A percentile compares a stretch with the other conserved stretches of the same genome.
Conservation (phyloP, 108 stramenopile genomes). For the Discostella stelligeroides region DNA sequence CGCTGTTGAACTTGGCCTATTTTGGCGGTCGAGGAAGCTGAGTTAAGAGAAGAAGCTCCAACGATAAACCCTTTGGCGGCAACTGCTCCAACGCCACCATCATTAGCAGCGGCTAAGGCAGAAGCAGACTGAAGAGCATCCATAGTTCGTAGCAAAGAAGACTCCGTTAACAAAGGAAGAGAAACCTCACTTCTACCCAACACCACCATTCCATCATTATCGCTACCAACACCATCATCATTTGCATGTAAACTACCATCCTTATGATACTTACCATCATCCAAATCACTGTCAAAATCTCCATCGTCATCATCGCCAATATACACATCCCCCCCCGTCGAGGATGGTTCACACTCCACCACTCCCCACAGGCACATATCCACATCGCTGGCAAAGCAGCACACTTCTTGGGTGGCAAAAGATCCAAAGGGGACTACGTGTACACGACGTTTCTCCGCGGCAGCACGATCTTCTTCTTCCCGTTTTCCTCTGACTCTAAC, state of each 20-base stretch:
- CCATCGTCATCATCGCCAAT: conserved; percentile 30
- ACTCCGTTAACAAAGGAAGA: conserved; percentile 49
- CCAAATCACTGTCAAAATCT: not conserved
- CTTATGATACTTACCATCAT: conserved; percentile 10
- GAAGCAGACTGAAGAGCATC: conserved; percentile 42
- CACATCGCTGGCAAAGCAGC: conserved; percentile 74
- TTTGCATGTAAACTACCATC: not conserved
- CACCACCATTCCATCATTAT: not conserved
- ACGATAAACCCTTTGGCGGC: too few species aligned
- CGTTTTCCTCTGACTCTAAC: not conserved
- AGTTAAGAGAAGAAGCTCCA: too few species aligned
- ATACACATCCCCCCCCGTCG: conserved; percentile 4
- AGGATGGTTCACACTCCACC: conserved; percentile 41
- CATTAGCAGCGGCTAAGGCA: not conserved
- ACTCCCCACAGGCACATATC: conserved; percentile 79
- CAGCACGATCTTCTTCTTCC: not conserved
- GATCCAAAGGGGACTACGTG: conserved; percentile 71
- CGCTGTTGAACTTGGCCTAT: not conserved
- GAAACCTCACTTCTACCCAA: conserved; percentile 9
- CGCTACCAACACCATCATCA: conserved; percentile 15
- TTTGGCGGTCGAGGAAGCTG: not conserved
- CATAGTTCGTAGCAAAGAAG: conserved; percentile 48
- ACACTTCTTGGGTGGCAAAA: conserved; percentile 69
- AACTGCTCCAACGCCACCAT: too few species aligned
- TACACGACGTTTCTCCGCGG: conserved; percentile 7